Base-by-base conservation (phyloP, 768 basidiomycete genomes). In the Suillus bovinus region DNA sequence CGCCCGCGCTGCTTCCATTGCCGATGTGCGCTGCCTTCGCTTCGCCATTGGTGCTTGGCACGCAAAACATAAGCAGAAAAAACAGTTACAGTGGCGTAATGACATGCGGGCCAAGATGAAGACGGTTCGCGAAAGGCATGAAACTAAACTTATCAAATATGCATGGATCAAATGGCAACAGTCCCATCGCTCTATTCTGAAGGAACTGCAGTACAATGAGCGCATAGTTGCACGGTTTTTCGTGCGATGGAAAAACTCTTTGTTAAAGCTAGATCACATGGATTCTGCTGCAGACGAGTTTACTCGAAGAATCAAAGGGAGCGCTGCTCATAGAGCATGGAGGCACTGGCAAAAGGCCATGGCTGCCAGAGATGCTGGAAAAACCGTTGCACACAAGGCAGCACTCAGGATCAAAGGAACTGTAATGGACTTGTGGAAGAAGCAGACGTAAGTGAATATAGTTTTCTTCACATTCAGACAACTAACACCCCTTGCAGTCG, bases 31-130 rank as follows among this genome's bases (percentile, higher is more conserved):
- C 36, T 73, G 72, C 58, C 70, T 86, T 53, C 81, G 76, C 58
- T 67, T 70, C 4, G 74, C 77, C 16, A 68, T 91, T 56, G 59
- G 67, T 9, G 56, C 72, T 4, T 94, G 93, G 93, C 82, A 79
- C 62, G 65, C 68, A 31, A 83, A 76, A 64, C 71, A 85, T 5
- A 83, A 80, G 64, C 80, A 85, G 67, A 85, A 80, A 67, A 79
- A 81, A 68, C 86, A 87, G 68, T 70, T 77, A 27, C 78, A 80
- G 61, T 90, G 88, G 88, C 82, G 86, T 34, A 76, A 83, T 54
- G 87, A 83, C 57, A 91, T 91, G 89, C 87, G 89, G 33, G 67
- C 76, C 64, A 88, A 84, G 70, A 91, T 91, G 85, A 85, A 83
- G 68, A 70, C 73, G 13, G 76, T 89, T 38, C 84, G 83, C 65